Base-by-base conservation (phyloP, 257 asterid species). In the Solanum bulbocastanum region DNA sequence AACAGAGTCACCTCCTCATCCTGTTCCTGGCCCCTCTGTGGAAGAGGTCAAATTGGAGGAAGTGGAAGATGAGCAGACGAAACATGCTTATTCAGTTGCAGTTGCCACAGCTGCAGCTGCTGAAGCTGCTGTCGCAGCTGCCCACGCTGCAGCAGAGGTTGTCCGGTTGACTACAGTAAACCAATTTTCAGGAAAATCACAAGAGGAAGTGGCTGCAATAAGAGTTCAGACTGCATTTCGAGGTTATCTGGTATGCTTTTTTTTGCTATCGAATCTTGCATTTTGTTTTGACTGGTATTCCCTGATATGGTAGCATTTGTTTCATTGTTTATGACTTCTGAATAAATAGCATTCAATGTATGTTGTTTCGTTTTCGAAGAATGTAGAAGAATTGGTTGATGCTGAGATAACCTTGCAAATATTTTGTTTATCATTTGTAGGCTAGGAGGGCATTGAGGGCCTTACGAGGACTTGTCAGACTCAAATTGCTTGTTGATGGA, bases 371-470 rank as follows among this genome's bases (percentile, higher is more conserved):
- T 79, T 36, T 81, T 79, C 5, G 7, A 40, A 44, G 23, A 44
- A 27, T 16, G 65, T 79, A 79, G 65, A 44, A 15, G 33, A 79
- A 79, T 30, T 27, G 66, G 39, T 27, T 44, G 62, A 44, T 44
- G 84, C 65, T 79, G 65, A 44, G 13, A 13, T 44, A 78, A 14
- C 40, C 84, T 42, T 79, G 84, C 27, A 22, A 23, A 25, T 25
- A 60, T 22, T 44, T 46, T 81, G 37, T 65, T 69, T 42, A 7
- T 88, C 30, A 49, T 90, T 87, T 90, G 88, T 92, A 97, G 99
- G 99, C 99, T 18, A 94, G 98, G 90, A 94, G 98, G 90, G 98
- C 98, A 27, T 88, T 95, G 90, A 88, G 94, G 83, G 99, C 99
- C 83, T 91, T 96, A 69, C 93, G 98, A 91, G 99, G 99, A 87